phyloP scores from a whole-genome alignment of 2,329 filamentous ascomycete species.

The Raffaelea arxii region DNA sequence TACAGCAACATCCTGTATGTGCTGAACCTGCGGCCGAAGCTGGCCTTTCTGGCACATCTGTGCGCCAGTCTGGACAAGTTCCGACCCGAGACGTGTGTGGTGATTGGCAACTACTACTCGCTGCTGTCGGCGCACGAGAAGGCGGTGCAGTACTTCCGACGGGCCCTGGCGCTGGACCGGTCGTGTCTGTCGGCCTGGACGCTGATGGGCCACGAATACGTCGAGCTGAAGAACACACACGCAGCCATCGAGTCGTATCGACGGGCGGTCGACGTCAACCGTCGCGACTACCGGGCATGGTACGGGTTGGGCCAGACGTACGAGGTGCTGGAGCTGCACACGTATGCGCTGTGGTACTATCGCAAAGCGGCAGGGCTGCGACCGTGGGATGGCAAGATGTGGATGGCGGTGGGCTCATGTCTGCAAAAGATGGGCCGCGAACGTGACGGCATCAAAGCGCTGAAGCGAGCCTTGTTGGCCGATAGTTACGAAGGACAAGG shows the following conservation, averaged over 20 bases:
- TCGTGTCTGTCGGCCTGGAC: constrained; percentile 94
- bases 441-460: constrained; percentile 85
- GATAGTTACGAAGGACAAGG: constrained; percentile 83
- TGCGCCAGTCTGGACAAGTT: constrained; percentile 92
- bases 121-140: constrained; percentile 93
- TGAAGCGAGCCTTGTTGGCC: constrained; percentile 83
- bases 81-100: constrained; percentile 90
- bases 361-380: constrained; percentile 86
- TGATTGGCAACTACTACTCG: constrained; percentile 96
- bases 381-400: constrained; percentile 98
- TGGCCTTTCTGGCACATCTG: constrained; percentile 85
- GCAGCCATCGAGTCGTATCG: constrained; percentile 96
- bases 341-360: constrained; percentile 95
- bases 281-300: constrained; percentile 95
- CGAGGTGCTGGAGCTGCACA: constrained; percentile 95
- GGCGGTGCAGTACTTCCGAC: constrained; percentile 93
- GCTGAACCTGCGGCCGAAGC: constrained; percentile 74
- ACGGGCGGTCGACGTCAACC: constrained; percentile 88
- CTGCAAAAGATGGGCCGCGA: constrained; percentile 81
- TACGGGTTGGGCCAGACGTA: constrained; percentile 96
- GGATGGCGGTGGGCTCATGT: constrained; percentile 90
- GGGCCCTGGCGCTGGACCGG: constrained; percentile 81
- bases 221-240: constrained; percentile 97
- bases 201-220: constrained; percentile 96
- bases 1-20: constrained; percentile 98